Base-by-base conservation (phyloP, 495 filamentous ascomycete species). In the Penicillium coprophilum region DNA sequence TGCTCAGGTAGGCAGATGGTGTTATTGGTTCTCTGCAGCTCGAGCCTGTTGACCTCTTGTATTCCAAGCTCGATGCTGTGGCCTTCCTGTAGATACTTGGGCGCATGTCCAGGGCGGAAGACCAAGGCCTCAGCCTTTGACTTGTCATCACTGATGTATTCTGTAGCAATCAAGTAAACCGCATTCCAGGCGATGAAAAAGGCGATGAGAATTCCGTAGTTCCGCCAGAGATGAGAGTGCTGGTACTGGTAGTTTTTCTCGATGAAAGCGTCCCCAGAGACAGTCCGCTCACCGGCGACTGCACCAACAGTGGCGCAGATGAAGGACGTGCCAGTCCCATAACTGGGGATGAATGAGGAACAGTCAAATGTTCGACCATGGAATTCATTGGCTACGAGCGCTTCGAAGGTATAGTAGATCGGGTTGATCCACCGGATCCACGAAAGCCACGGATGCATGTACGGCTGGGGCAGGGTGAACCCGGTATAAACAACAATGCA, bases 201-300 rank as follows among this genome's bases (percentile, higher is more conserved):
- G 3, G 76, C 83, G 53, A 81, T 70, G 4, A 88, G 72, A 55
- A 90, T 81, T 2, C 84, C 86, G 48, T 82, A 72, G 50, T 88
- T 87, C 6, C 85, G 67, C 85, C 85, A 89, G 1, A 86, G 56
- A 56, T 88, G 82, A 0, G 67, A 69, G 44, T 78, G 73, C 1
- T 64, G 65, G 57, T 87, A 87, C 0, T 62, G 55, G 57, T 78
- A 87, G 32, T 78, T 80, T 8, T 69, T 56, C n/a, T 74, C 51
- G 31, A 85, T 78, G 59, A 80, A 86, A 6, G 65, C 62, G 41
- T 75, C 77, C 2, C 84, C 81, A 24, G 57, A 67, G 3, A 87
- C 82, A 46, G 55, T 54, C 0, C 65, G 55, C 19, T 72, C 62
- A 6, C 83, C 85, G 1, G 79, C 76, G 9, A 64, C 64, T 10